A percentile compares a stretch with the other conserved stretches of the same genome.
These are phyloP conservation scores for Sporobolus alterniflorus DNA, from an alignment of 202 grass and related monocot species.

Conservation along the genomic window DNA sequence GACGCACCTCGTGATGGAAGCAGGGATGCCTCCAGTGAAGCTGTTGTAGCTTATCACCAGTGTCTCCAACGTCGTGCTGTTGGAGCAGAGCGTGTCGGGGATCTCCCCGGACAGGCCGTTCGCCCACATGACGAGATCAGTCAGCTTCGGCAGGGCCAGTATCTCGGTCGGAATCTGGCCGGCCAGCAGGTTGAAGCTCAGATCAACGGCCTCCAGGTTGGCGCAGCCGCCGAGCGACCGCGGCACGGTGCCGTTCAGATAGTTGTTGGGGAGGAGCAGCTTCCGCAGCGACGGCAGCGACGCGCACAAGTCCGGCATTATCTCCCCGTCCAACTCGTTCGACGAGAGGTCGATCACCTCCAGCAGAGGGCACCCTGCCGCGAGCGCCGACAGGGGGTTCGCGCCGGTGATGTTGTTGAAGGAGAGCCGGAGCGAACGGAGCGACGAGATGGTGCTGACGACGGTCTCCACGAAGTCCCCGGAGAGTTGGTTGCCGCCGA, in stretches of 20 bases:
- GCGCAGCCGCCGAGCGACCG: slow-evolving; percentile 57
- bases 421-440: slow-evolving; percentile 58
- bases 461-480: slow-evolving; percentile 67
- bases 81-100: slow-evolving; percentile 70
- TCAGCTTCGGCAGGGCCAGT: slow-evolving; percentile 60
- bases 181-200: slow-evolving; percentile 86
- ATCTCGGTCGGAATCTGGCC: slow-evolving; percentile 61
- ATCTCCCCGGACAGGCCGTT: slow-evolving; percentile 79
- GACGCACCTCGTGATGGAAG: slow-evolving; percentile 62
- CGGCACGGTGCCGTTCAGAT: slow-evolving; percentile 62
- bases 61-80: slow-evolving; percentile 58
- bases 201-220: slow-evolving; percentile 78
- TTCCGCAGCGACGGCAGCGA: slow-evolving; percentile 54
- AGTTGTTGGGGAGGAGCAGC: slow-evolving; percentile 79
- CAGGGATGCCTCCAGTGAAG: slow-evolving; percentile 67
- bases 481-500: slow-evolving; percentile 72
- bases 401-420: slow-evolving; percentile 88
- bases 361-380: slow-evolving; percentile 59
- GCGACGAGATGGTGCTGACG: slow-evolving; percentile 63
- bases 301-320: slow-evolving; percentile 66
- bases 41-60: slow-evolving; percentile 95
- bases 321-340: slow-evolving; percentile 64
- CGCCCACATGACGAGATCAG: slow-evolving; percentile 89
- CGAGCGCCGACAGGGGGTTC: slow-evolving; percentile 60
- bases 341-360: slow-evolving; percentile 80